Conservation (phyloP, 768 basidiomycete genomes). For the Termitomyces bulborhizus region DNA sequence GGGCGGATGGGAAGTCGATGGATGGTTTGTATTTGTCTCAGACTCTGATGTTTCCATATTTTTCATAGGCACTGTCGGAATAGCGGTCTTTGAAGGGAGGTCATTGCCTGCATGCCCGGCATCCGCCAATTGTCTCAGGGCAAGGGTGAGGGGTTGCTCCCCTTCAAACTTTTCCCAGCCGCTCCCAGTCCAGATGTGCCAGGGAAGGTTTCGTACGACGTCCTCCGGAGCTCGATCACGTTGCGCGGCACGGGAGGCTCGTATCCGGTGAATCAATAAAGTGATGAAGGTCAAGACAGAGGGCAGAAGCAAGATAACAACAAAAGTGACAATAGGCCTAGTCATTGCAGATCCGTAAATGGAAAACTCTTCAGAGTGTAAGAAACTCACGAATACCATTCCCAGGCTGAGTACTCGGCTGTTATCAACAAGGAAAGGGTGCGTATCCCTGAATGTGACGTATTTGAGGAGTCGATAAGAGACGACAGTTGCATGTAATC, state of each 20-base stretch:
- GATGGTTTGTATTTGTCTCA: slow-evolving; percentile 18
- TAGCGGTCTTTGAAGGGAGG: neutral
- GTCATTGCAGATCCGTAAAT: slow-evolving; percentile 8
- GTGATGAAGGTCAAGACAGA: slow-evolving; percentile 86
- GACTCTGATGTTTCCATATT: slow-evolving; percentile 15
- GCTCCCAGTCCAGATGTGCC: slow-evolving; percentile 75
- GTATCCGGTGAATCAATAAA: slow-evolving; percentile 82
- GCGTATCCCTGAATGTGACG: slow-evolving; percentile 69
- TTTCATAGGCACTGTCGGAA: neutral
- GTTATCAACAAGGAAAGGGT: slow-evolving; percentile 75
- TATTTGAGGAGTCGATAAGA: slow-evolving; percentile 71
- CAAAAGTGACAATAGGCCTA: slow-evolving; percentile 81
- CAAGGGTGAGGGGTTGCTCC: slow-evolving; percentile 23
- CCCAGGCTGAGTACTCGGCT: slow-evolving; percentile 79
- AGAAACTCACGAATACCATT: slow-evolving; percentile 81
- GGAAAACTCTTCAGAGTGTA: neutral
- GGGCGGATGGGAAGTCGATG: slow-evolving; percentile 34
- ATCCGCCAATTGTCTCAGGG: slow-evolving; percentile 20
- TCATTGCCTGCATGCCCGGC: slow-evolving; percentile 16
- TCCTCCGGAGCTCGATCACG: slow-evolving; percentile 81
- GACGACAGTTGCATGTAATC: slow-evolving; percentile 67
- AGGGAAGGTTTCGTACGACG: slow-evolving; percentile 72
- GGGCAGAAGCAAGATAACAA: slow-evolving; percentile 85
- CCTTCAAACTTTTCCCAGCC: slow-evolving; percentile 77
- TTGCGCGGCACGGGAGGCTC: slow-evolving; percentile 74